Conservation (phyloP, 2,329 filamentous ascomycete genomes). For the Colletotrichum magnum region DNA sequence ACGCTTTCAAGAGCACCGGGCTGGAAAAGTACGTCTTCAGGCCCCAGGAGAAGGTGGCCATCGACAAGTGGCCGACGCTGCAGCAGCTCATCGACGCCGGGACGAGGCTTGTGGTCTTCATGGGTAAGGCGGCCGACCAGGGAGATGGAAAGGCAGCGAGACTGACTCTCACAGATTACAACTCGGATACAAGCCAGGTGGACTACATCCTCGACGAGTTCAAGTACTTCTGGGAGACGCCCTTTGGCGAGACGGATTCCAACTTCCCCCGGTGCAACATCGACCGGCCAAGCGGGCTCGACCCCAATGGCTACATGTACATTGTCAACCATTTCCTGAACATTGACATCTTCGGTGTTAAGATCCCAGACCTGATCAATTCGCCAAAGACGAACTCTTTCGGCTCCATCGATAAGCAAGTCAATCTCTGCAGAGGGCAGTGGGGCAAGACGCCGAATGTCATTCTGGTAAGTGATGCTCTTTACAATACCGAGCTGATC, state of each 20-base stretch:
- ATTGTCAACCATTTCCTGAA: slow-evolving; percentile 59
- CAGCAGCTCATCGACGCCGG: slow-evolving; percentile 73
- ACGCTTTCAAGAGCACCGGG: slow-evolving; percentile 67
- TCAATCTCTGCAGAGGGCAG: slow-evolving; percentile 46
- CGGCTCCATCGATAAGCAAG: slow-evolving; percentile 48
- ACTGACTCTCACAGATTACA: slow-evolving; percentile 66
- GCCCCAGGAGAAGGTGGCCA: slow-evolving; percentile 57
- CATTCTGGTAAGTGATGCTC: slow-evolving; percentile 51
- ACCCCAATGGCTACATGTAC: slow-evolving; percentile 58
- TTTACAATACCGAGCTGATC: not conserved
- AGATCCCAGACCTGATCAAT: slow-evolving; percentile 51
- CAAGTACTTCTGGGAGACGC: slow-evolving; percentile 79
- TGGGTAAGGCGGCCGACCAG: slow-evolving; percentile 62
- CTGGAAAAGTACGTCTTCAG: slow-evolving; percentile 71
- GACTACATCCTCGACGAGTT: slow-evolving; percentile 77
- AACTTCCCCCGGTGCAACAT: slow-evolving; percentile 76
- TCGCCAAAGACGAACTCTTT: slow-evolving; percentile 54
- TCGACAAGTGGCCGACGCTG: slow-evolving; percentile 78
- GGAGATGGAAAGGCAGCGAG: too few species aligned
- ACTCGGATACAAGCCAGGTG: slow-evolving; percentile 62
- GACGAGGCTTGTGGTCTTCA: slow-evolving; percentile 78
- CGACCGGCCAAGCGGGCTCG: slow-evolving; percentile 68
- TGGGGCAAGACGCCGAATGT: slow-evolving; percentile 48
- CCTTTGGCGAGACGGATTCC: slow-evolving; percentile 73
- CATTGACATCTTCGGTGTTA: slow-evolving; percentile 50